Percentiles rank a stretch among this genome's conserved stretches.
Conservation (phyloP, 2,329 filamentous ascomycete genomes). For the Chaetomium strumarium region DNA sequence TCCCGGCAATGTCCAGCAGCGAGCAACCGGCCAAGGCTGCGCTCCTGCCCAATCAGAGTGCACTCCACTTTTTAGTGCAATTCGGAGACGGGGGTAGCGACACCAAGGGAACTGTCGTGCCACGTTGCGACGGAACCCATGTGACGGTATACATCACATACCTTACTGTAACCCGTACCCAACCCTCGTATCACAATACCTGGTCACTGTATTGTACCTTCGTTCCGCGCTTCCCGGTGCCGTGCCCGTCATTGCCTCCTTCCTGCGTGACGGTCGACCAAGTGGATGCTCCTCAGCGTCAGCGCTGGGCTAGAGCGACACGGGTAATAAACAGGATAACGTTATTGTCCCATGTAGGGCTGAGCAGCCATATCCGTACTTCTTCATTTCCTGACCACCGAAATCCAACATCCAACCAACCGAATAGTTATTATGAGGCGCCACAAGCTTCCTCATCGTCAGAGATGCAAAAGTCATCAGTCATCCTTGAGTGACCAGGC, state of each 20-base stretch:
- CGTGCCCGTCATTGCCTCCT: slow-evolving; percentile 19
- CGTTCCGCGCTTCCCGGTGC: slow-evolving; percentile 22
- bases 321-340: not conserved
- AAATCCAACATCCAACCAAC: slow-evolving; percentile 6
- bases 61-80: not conserved
- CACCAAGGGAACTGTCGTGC: slow-evolving; percentile 11
- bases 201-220: slow-evolving; percentile 13
- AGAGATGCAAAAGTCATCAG: too few relatives aligned
- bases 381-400: slow-evolving; percentile 8
- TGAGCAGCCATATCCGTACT: slow-evolving; percentile 1
- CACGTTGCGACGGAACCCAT: slow-evolving; percentile 22
- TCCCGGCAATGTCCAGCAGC: too few relatives aligned
- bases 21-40: not conserved
- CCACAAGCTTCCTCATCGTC: too few relatives aligned
- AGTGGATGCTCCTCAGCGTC: not conserved
- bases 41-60: slow-evolving; percentile 1
- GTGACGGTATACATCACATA: not conserved
- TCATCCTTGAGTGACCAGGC: too few relatives aligned
- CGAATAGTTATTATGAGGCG: too few relatives aligned
- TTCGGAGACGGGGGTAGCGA: not conserved
- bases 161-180: not conserved
- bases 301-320: slow-evolving; percentile 4
- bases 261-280: not conserved
- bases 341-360: slow-evolving; percentile 15
- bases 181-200: too few relatives aligned